These are phyloP conservation scores for Podaxis sp. DNA, from an alignment of 768 basidiomycete species.

Conservation along the genomic window DNA sequence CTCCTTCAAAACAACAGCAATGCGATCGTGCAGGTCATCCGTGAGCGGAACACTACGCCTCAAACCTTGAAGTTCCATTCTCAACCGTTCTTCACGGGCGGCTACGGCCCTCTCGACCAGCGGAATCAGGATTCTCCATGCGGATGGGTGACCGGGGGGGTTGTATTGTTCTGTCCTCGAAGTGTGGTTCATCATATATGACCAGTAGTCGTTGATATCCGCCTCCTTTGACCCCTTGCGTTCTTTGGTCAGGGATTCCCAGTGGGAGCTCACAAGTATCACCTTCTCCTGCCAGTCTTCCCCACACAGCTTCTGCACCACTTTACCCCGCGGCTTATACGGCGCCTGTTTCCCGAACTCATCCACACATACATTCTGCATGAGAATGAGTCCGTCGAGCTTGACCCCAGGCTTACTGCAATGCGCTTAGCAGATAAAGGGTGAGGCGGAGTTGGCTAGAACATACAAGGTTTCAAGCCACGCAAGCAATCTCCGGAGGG, in stretches of 20 bases:
- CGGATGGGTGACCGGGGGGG: not conserved
- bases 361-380: not conserved
- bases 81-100: not conserved
- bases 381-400: conserved; percentile 6
- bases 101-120: not conserved
- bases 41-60: not conserved
- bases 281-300: not conserved
- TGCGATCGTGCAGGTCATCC: not conserved
- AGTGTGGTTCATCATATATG: not conserved
- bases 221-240: not conserved
- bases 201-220: not conserved
- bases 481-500: not conserved
- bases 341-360: not conserved
- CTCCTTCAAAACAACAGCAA: not conserved
- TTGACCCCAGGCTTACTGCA: not conserved
- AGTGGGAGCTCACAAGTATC: conserved; percentile 5
- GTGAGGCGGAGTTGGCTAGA: not conserved
- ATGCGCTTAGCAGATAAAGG: not conserved
- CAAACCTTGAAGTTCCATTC: not conserved
- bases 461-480: conserved; percentile 7
- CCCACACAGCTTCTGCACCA: conserved; percentile 5
- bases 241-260: not conserved
- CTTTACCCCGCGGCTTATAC: not conserved
- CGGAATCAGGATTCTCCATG: conserved; percentile 2
- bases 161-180: not conserved